phyloP scores from a whole-genome alignment of 805 yeast genomes.

The Kodamaea restingae region DNA sequence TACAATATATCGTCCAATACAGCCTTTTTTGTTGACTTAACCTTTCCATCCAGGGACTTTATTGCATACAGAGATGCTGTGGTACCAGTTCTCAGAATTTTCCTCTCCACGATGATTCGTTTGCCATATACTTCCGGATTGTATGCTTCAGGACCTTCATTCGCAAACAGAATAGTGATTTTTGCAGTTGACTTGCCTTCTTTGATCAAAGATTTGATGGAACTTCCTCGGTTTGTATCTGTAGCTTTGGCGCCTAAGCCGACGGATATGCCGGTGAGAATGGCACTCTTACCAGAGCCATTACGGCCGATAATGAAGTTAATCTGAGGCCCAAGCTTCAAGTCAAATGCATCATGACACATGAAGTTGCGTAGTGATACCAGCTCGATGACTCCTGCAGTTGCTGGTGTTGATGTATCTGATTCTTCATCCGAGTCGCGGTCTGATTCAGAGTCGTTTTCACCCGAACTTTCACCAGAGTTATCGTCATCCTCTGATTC shows the following conservation, averaged over 20 bases:
- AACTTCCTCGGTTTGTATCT: conserved; percentile 79
- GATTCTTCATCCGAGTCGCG: conserved; percentile 11
- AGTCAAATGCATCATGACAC: conserved; percentile 82
- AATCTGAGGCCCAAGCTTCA: conserved; percentile 72
- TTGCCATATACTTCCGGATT: conserved; percentile 64
- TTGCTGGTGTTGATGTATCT: conserved; percentile 23
- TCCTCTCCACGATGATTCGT: conserved; percentile 66
- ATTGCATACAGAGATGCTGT: conserved; percentile 47
- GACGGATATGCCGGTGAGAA: conserved; percentile 80
- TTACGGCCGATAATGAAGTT: conserved; percentile 87
- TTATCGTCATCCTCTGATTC: not conserved
- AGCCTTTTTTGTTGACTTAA: conserved; percentile 56
- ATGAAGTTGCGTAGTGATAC: conserved; percentile 71
- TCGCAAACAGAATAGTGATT: conserved; percentile 60
- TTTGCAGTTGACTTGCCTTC: conserved; percentile 72
- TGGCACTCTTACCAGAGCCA: conserved; percentile 89
- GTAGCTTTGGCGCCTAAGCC: conserved; percentile 87
- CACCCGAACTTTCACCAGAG: conserved; percentile 1
- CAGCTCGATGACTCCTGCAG: conserved; percentile 65
- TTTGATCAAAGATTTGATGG: conserved; percentile 64
- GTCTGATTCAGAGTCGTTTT: conserved; percentile 10
- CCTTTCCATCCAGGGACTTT: conserved; percentile 47
- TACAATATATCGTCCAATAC: conserved; percentile 67
- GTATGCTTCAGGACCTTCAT: conserved; percentile 63
- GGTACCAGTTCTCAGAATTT: conserved; percentile 48